phyloP scores from a whole-genome alignment of 495 filamentous ascomycete species.

The Xylaria venustula region DNA sequence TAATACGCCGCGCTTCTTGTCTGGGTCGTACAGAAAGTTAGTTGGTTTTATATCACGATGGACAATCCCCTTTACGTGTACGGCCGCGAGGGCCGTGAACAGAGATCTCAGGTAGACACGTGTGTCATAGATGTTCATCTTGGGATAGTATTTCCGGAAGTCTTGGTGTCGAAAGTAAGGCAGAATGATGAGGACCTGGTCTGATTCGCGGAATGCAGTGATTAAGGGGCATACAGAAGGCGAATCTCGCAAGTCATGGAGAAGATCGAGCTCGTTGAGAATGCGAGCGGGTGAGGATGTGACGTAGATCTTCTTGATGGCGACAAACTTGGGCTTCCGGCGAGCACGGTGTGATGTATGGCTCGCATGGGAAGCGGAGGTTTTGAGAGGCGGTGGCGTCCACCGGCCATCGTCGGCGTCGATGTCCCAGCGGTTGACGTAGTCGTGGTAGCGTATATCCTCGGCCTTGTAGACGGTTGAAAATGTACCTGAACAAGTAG shows the following conservation, averaged over 20 bases:
- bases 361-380: constrained; percentile 20
- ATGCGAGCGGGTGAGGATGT: constrained; percentile 91
- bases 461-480: constrained; percentile 99
- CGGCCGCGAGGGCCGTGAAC: constrained; percentile 77
- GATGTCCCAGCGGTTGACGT: constrained; percentile 84
- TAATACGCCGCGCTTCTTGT: constrained; percentile 77
- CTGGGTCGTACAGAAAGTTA: constrained; percentile 93
- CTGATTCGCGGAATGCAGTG: constrained; percentile 88
- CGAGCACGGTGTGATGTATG: constrained; percentile 21
- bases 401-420: constrained; percentile 62
- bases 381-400: constrained; percentile 54
- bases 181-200: constrained; percentile 92
- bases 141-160: constrained; percentile 91
- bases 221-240: constrained; percentile 88
- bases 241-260: constrained; percentile 85
- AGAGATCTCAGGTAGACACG: constrained; percentile 84
- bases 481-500: constrained; percentile 71
- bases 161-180: constrained; percentile 95
- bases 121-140: constrained; percentile 82
- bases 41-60: constrained; percentile 99
- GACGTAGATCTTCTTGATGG: constrained; percentile 98
- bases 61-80: constrained; percentile 80
- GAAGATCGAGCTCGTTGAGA: constrained; percentile 92
- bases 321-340: constrained; percentile 72
- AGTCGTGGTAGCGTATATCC: constrained; percentile 82